Evolutionary conservation across 352 stramenopile genomes (phyloP).

Genomic region (Saprolegnia diclina): DNA sequence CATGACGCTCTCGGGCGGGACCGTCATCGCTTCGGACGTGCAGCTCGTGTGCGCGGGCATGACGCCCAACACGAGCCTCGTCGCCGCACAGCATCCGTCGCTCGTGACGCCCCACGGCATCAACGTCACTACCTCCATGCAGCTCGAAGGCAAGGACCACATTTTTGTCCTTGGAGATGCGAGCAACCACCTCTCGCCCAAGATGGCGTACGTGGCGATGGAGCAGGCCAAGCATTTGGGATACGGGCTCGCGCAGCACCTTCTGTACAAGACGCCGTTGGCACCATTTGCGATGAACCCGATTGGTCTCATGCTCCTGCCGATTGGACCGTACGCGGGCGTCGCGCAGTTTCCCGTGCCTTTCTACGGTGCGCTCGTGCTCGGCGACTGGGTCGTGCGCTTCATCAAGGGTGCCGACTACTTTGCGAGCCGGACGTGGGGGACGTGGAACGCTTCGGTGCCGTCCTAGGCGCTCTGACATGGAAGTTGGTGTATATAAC

Average conservation of each 20-base stretch:
- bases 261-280: constrained; percentile 5
- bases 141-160: constrained; percentile 36
- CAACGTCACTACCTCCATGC: constrained; percentile 44
- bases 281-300: constrained; percentile 9
- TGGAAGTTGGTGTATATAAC: too few relatives aligned
- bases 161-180: constrained; percentile 21
- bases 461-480: neutral
- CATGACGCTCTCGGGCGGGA: constrained; percentile 33
- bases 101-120: constrained; percentile 34
- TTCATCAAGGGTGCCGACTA: constrained; percentile 47
- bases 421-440: constrained; percentile 39
- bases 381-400: constrained; percentile 48
- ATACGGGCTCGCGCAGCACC: constrained; percentile 3
- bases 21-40: constrained; percentile 33
- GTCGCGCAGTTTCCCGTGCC: constrained; percentile 40
- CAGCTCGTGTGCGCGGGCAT: constrained; percentile 37
- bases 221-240: constrained; percentile 17
- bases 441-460: constrained; percentile 19
- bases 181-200: constrained; percentile 10
- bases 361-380: constrained; percentile 42
- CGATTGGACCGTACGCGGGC: constrained; percentile 48
- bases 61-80: constrained; percentile 27
- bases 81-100: neutral
- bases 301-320: constrained; percentile 33
- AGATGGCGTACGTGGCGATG: constrained; percentile 16